Evolutionary conservation across 305 asterid species (phyloP).

Genomic region (Fraxinus greggii): DNA sequence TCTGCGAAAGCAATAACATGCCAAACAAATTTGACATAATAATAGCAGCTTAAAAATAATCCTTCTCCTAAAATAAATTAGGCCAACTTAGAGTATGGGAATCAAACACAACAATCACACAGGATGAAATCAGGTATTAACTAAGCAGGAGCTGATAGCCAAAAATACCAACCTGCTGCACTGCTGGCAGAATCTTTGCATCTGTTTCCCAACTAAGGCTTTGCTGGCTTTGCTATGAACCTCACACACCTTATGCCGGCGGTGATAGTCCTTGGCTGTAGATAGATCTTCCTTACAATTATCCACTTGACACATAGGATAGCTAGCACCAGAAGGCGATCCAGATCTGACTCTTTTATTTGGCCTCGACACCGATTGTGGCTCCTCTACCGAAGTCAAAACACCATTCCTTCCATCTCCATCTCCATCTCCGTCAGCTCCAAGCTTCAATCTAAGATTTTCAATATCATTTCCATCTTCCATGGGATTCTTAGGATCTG

Average conservation of each 20-base stretch:
- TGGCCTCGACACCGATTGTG: slow-evolving; percentile 50
- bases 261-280: slow-evolving; percentile 73
- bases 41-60: slow-evolving; percentile 7
- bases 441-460: slow-evolving; percentile 53
- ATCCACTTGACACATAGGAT: slow-evolving; percentile 84
- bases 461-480: slow-evolving; percentile 29
- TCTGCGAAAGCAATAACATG: background rate
- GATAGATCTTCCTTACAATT: slow-evolving; percentile 72
- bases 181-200: slow-evolving; percentile 94
- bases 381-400: slow-evolving; percentile 38
- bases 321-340: slow-evolving; percentile 62
- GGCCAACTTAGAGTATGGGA: background rate
- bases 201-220: slow-evolving; percentile 67
- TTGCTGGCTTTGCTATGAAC: slow-evolving; percentile 72
- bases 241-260: slow-evolving; percentile 87
- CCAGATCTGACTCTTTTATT: slow-evolving; percentile 70
- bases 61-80: slow-evolving; percentile 6
- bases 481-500: slow-evolving; percentile 20
- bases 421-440: slow-evolving; percentile 34
- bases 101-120: background rate
- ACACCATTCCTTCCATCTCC: slow-evolving; percentile 30
- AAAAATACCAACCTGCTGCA: slow-evolving; percentile 50
- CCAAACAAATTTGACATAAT: background rate
- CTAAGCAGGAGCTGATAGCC: background rate
- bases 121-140: background rate